Conservation (phyloP, 768 basidiomycete genomes). For the Kwoniella mangroviensis region DNA sequence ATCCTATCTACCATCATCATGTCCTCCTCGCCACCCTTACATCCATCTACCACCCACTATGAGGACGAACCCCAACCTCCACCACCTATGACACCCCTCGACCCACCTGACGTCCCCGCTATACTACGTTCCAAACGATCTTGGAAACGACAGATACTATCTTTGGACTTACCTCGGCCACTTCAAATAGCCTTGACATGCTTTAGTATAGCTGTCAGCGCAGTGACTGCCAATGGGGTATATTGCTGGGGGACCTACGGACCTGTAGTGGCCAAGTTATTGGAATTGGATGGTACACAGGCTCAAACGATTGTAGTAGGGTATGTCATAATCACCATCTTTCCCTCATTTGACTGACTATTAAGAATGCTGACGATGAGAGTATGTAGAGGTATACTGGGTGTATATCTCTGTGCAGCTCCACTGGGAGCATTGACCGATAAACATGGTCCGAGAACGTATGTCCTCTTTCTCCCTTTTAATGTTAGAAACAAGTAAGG, state of each 20-base stretch:
- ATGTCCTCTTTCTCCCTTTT: constrained; percentile 19
- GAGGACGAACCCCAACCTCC: constrained; percentile 17
- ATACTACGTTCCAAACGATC: constrained; percentile 27
- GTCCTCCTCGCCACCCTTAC: constrained; percentile 1
- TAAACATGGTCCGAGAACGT: constrained; percentile 55
- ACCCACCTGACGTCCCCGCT: constrained; percentile 28
- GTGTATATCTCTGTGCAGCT: constrained; percentile 56
- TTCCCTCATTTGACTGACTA: neutral
- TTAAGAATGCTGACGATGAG: no score
- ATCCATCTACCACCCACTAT: constrained; percentile 18
- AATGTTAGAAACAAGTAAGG: neutral
- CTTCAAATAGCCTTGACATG: constrained; percentile 42
- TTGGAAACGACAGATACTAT: constrained; percentile 12
- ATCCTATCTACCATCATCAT: neutral
- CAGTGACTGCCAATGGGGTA: constrained; percentile 56
- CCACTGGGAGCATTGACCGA: constrained; percentile 54
- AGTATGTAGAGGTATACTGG: constrained; percentile 46
- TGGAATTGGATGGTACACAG: constrained; percentile 48
- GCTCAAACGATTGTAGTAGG: constrained; percentile 55
- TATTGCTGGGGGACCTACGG: constrained; percentile 58
- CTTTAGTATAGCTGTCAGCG: constrained; percentile 41
- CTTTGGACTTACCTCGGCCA: constrained; percentile 15
- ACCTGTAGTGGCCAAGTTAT: constrained; percentile 44
- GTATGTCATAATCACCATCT: constrained; percentile 21
- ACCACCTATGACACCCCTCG: constrained; percentile 24